Percentiles rank a stretch among this genome's conserved stretches.
Conservation (phyloP, 2,329 filamentous ascomycete genomes). For the Penicillium sp. region DNA sequence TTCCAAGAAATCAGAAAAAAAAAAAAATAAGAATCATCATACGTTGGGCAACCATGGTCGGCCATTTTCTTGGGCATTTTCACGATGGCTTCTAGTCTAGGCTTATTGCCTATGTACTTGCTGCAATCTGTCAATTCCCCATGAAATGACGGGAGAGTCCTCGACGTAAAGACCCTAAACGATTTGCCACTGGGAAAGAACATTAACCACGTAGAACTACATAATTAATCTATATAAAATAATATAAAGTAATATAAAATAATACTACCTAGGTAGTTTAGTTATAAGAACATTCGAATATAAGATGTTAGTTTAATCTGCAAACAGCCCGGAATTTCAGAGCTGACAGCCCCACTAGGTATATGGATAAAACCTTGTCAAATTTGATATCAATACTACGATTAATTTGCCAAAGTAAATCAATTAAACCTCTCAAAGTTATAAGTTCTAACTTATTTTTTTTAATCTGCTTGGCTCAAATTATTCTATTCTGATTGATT, state of each 20-base stretch:
- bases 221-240: too few species aligned
- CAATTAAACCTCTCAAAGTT: neutral
- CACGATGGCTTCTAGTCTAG: neutral
- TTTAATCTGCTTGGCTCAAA: neutral
- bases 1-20: neutral
- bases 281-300: neutral
- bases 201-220: neutral
- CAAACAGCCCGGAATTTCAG: neutral
- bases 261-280: too few species aligned
- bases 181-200: conserved; percentile 1
- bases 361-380: neutral
- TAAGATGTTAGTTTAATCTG: neutral
- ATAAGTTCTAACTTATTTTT: neutral
- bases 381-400: neutral
- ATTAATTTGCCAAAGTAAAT: neutral
- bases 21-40: neutral
- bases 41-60: conserved; percentile 10
- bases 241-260: too few species aligned
- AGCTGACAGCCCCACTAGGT: conserved; percentile 3
- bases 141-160: neutral
- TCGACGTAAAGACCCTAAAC: conserved; percentile 5
- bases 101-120: neutral
- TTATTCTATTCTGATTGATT: too few species aligned
- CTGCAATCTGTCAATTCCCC: neutral
- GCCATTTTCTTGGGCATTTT: neutral